These are phyloP conservation scores for Plectosphaerella sp. DNA, from an alignment of 2,329 filamentous ascomycete species.

Conservation along the genomic window DNA sequence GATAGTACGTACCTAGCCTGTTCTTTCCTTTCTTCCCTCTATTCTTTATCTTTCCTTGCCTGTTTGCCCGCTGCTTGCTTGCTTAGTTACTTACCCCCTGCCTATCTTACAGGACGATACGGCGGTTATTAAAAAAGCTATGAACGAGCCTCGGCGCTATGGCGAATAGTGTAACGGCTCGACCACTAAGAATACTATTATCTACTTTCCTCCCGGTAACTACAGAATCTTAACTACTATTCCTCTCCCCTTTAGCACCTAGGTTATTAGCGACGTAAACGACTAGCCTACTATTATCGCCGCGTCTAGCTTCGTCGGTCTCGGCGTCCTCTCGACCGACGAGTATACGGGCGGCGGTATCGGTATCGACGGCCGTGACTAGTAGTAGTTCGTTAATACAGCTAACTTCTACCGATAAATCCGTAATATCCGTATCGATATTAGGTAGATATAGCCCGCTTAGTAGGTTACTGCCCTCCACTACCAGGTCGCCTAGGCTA, in stretches of 20 bases:
- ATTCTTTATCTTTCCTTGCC: too few species aligned
- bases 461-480: neutral
- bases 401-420: constrained; percentile 10
- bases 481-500: constrained; percentile 17
- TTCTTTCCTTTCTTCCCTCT: too few species aligned
- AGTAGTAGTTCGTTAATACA: too few species aligned
- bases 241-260: constrained; percentile 11
- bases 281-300: constrained; percentile 6
- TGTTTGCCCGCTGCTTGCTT: too few species aligned
- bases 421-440: constrained; percentile 12
- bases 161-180: constrained; percentile 9
- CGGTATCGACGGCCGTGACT: too few species aligned
- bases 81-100: too few species aligned
- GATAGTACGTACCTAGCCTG: too few species aligned
- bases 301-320: constrained; percentile 35
- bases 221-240: constrained; percentile 17
- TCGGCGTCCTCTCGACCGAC: constrained; percentile 9
- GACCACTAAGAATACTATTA: constrained; percentile 12
- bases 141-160: too few species aligned
- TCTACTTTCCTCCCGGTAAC: constrained; percentile 19
- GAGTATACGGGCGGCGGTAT: constrained; percentile 8
- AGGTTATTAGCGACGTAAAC: constrained; percentile 13
- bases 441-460: neutral
- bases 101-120: too few species aligned
- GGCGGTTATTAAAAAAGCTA: constrained; percentile 78